Conservation (phyloP, 2,329 filamentous ascomycete genomes). For the Fusarium sp. region DNA sequence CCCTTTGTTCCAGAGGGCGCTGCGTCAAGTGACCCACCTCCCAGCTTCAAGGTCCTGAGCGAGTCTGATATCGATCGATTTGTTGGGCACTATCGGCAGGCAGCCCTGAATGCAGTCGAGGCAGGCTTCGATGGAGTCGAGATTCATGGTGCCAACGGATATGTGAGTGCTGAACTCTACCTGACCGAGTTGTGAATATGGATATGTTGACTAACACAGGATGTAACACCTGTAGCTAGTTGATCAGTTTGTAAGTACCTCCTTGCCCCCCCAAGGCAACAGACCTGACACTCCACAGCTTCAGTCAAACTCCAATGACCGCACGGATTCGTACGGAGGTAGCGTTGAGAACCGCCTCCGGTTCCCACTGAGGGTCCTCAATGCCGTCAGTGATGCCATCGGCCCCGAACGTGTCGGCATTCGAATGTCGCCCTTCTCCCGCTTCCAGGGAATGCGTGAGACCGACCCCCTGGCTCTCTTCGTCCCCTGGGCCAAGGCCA, state of each 20-base stretch:
- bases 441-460: conserved; percentile 74
- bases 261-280: fast-evolving
- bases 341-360: conserved; percentile 64
- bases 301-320: conserved; percentile 59
- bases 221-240: conserved; percentile 43
- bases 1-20: conserved; percentile 11
- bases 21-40: conserved; percentile 13
- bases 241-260: conserved; percentile 64
- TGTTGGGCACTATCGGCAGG: conserved; percentile 67
- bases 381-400: conserved; percentile 54
- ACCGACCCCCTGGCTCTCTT: conserved; percentile 57
- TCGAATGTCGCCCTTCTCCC: conserved; percentile 68
- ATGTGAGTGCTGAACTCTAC: conserved; percentile 53
- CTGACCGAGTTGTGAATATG: not conserved
- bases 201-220: not conserved
- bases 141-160: conserved; percentile 67
- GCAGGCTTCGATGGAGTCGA: conserved; percentile 80
- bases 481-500: conserved; percentile 68
- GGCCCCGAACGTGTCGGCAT: conserved; percentile 66
- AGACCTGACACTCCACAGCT: conserved; percentile 13
- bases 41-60: conserved; percentile 64
- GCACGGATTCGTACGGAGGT: conserved; percentile 65
- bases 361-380: conserved; percentile 60
- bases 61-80: conserved; percentile 71
- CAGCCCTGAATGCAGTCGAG: conserved; percentile 65